Evolutionary conservation across 805 yeast species (phyloP).

Genomic region (Sugiyamaella valdiviana): DNA sequence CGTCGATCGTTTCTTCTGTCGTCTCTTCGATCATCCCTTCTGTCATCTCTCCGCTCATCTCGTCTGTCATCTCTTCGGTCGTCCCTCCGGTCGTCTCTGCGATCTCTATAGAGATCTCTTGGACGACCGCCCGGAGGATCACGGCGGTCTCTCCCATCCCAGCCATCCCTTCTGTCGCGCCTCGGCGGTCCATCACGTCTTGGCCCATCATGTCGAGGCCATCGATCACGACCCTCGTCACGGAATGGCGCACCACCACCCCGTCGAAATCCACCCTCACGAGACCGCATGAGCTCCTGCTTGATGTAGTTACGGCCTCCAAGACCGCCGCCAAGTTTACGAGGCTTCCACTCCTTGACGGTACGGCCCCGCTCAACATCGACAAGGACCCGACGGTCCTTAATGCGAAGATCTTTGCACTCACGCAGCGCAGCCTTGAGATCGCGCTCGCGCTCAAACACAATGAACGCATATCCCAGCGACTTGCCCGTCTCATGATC

Average conservation of each 20-base stretch:
- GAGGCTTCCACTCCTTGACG: slow-evolving; percentile 35
- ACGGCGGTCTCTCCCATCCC: slow-evolving; percentile 5
- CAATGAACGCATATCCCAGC: slow-evolving; percentile 79
- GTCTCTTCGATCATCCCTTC: slow-evolving; percentile 7
- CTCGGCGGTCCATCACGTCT: slow-evolving; percentile 13
- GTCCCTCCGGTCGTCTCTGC: slow-evolving; percentile 6
- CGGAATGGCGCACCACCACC: no score
- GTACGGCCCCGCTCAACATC: slow-evolving; percentile 38
- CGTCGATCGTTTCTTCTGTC: slow-evolving; percentile 10
- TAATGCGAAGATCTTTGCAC: slow-evolving; percentile 47
- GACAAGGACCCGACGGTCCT: slow-evolving; percentile 44
- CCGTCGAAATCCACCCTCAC: slow-evolving; percentile 5
- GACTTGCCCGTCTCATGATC: slow-evolving; percentile 49
- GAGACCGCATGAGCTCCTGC: slow-evolving; percentile 20
- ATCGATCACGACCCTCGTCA: no score
- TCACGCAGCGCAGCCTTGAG: slow-evolving; percentile 58
- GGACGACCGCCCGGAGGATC: neutral
- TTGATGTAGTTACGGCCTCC: slow-evolving; percentile 72
- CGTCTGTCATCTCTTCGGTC: slow-evolving; percentile 10
- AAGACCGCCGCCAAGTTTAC: slow-evolving; percentile 77
- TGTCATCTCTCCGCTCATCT: neutral
- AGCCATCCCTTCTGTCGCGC: slow-evolving; percentile 8
- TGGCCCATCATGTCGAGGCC: slow-evolving; percentile 8
- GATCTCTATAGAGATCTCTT: slow-evolving; percentile 1
- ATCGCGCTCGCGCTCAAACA: slow-evolving; percentile 54